Evolutionary conservation across 2,329 filamentous ascomycete species (phyloP).

Genomic region (Aaosphaeria pasadenensis): DNA sequence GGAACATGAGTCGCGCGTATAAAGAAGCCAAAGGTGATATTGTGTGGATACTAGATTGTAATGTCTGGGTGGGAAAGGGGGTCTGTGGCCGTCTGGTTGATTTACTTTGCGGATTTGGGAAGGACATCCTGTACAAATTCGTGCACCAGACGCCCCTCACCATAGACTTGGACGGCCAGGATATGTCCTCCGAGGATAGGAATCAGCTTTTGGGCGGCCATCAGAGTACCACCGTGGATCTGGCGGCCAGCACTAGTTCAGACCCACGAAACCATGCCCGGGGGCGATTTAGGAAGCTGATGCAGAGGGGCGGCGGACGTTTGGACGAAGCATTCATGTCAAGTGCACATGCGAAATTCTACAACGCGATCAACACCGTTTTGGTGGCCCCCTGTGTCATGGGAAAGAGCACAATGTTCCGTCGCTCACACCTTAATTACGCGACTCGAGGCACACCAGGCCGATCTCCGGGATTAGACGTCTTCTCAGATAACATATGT

Average conservation of each 20-base stretch:
- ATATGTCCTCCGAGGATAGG: conserved; percentile 24
- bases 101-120: conserved; percentile 69
- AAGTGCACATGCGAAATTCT: conserved; percentile 94
- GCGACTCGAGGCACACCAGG: conserved; percentile 56
- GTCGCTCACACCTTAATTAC: conserved; percentile 80
- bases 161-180: conserved; percentile 59
- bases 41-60: conserved; percentile 94
- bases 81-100: conserved; percentile 88
- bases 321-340: conserved; percentile 95
- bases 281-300: conserved; percentile 17
- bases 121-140: conserved; percentile 67
- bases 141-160: conserved; percentile 91
- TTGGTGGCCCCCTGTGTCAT: conserved; percentile 88
- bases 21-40: conserved; percentile 81
- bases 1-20: conserved; percentile 93
- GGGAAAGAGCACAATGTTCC: conserved; percentile 98
- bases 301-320: conserved; percentile 66
- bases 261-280: conserved; percentile 20
- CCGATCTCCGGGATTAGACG: conserved; percentile 72
- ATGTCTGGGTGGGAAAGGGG: conserved; percentile 82
- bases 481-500: conserved; percentile 94
- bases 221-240: conserved; percentile 15
- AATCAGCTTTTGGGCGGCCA: conserved; percentile 28
- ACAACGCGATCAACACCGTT: conserved; percentile 93
- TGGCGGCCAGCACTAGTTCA: conserved; percentile 25